Base-by-base conservation (phyloP, 1,284 basidiomycete genomes). In the Melampsora larici-populina region DNA sequence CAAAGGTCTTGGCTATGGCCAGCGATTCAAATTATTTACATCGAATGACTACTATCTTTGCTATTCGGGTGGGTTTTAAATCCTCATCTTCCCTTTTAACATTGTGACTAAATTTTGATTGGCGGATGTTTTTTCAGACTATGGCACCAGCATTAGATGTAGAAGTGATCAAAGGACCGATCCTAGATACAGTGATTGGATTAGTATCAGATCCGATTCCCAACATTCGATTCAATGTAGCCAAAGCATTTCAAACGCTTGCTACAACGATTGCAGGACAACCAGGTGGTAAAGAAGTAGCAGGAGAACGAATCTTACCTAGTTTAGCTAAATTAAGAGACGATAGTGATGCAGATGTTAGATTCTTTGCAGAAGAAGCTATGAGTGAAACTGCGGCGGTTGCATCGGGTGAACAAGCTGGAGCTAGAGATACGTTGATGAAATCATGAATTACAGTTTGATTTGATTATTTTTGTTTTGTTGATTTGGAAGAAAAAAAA, bases 171-270 rank as follows among this genome's bases (percentile, higher is more conserved):
- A 89, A 89, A 31, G 88, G 91, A 76, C 92, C 92, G 70, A 92
- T 99, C 80, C 89, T 98, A 80, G 90, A 91, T 66, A 91, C 93
- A 36, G 88, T 99, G 77, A 86, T 97, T 76, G 88, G 90, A 79
- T 89, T 99, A 75, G 91, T 93, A 26, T 87, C 88, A 73, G 97
- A 99, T 84, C 90, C 93, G 11, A 99, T 99, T 82, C 97, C 97
- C 78, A 99, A 99, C 86, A 99, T 99, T 84, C 92, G 97, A 62
- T 99, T 99, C 88, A 99, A 99, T 84, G 94, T 98, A 46, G 92
- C 95, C 64, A 98, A 98, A 85, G 91, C 92, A 24, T 86, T 97
- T 81, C 94, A 97, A 86, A 81, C 81, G 33, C 87, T 97, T 73
- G 92, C 92, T 0, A 86, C 86, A 24, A 89, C 91, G 0, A 90